Percentiles rank a stretch among this genome's conserved stretches.
Evolutionary conservation across 345 rosid genomes (phyloP).

Genomic region (Populus alba): DNA sequence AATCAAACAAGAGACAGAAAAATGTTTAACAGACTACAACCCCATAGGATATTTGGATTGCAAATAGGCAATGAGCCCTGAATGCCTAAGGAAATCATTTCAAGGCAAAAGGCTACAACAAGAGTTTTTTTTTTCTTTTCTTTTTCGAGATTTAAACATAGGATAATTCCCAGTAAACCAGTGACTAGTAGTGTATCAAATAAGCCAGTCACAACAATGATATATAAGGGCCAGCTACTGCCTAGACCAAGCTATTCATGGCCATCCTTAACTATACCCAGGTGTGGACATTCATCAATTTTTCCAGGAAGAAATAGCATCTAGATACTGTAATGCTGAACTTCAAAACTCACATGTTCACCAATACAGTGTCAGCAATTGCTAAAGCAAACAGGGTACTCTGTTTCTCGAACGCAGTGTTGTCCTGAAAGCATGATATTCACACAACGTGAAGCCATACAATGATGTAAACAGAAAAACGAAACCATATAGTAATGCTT

Average conservation of each 20-base stretch:
- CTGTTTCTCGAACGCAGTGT: slow-evolving; percentile 75
- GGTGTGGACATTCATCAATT: not conserved
- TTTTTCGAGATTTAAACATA: too few species aligned
- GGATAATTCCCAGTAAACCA: not conserved
- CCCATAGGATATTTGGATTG: not conserved
- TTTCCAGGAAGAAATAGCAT: not conserved
- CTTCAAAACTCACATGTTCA: not conserved
- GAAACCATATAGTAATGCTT: not conserved
- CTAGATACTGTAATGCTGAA: not conserved
- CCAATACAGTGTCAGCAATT: slow-evolving; percentile 17
- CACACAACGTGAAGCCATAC: not conserved
- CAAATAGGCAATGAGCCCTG: not conserved
- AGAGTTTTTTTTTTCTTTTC: too few species aligned
- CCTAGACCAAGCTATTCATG: not conserved
- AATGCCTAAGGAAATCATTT: not conserved
- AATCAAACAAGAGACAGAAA: not conserved
- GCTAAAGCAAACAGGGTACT: slow-evolving; percentile 53
- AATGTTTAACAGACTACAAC: not conserved
- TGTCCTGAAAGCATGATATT: slow-evolving; percentile 48
- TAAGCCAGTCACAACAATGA: not conserved
- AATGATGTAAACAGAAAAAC: not conserved
- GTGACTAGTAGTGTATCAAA: not conserved
- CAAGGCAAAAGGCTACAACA: not conserved
- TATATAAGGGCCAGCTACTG: not conserved
- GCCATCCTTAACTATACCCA: not conserved